Evolutionary conservation across 805 yeast genomes (phyloP).

Genomic region (Wickerhamiella musiphila): DNA sequence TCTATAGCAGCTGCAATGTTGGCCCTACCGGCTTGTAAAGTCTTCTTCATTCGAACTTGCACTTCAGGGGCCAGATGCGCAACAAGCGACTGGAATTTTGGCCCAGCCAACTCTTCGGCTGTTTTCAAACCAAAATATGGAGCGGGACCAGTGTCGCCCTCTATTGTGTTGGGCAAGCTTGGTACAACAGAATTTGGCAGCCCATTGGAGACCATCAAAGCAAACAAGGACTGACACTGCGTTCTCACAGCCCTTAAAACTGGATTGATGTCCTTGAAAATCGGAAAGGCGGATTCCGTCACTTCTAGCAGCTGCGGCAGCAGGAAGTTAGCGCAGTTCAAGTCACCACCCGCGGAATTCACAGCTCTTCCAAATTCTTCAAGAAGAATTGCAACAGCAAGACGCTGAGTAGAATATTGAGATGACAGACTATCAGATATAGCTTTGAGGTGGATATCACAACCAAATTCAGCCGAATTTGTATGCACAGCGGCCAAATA

Average conservation of each 20-base stretch:
- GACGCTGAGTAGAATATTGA: conserved; percentile 64
- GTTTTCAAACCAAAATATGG: conserved; percentile 66
- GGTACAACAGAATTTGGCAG: conserved; percentile 57
- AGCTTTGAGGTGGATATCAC: not conserved
- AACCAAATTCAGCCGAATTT: not conserved
- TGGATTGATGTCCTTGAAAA: conserved; percentile 71
- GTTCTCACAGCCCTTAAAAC: conserved; percentile 70
- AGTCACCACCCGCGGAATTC: not conserved
- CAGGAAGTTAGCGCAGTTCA: conserved; percentile 1
- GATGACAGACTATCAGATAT: conserved; percentile 31
- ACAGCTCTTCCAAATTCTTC: conserved; percentile 34
- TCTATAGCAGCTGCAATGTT: conserved; percentile 48
- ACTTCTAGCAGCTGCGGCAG: conserved; percentile 8
- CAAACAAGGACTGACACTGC: conserved; percentile 67
- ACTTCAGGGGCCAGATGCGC: conserved; percentile 47
- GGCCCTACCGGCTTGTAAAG: conserved; percentile 62
- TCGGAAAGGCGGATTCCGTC: conserved; percentile 6
- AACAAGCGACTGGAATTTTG: conserved; percentile 47
- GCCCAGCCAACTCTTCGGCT: conserved; percentile 53
- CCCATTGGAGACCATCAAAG: conserved; percentile 61
- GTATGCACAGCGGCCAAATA: conserved; percentile 12
- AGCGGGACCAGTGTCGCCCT: conserved; percentile 89
- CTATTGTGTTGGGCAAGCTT: conserved; percentile 71
- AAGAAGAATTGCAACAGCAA: conserved; percentile 49
- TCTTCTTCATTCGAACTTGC: conserved; percentile 51